phyloP scores from a whole-genome alignment of 2,329 filamentous ascomycete species.

The Zymoseptoria pseudotritici region DNA sequence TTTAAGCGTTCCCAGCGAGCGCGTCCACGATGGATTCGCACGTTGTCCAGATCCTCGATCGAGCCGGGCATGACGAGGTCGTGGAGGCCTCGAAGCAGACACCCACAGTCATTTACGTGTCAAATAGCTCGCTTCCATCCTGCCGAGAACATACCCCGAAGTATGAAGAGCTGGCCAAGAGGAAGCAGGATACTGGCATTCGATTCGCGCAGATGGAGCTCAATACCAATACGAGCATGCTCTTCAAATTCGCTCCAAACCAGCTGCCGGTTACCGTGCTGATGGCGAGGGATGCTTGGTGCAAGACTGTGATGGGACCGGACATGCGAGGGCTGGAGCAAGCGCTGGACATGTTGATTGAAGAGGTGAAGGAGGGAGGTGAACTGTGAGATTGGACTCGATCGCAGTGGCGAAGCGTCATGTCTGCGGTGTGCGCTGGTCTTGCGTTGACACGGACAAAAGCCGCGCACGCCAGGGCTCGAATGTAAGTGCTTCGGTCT shows the following conservation, averaged over 20 bases:
- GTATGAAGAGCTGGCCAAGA: slow-evolving; percentile 11
- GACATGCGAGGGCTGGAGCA: slow-evolving; percentile 7
- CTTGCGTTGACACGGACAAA: too few relatives aligned
- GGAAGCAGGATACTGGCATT: slow-evolving; percentile 3
- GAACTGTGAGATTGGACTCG: neutral
- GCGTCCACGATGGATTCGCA: neutral
- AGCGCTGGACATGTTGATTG: slow-evolving; percentile 6
- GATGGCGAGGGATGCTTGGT: slow-evolving; percentile 13
- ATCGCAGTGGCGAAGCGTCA: too few relatives aligned
- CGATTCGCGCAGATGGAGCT: slow-evolving; percentile 17
- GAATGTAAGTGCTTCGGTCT: neutral
- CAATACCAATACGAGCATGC: slow-evolving; percentile 9
- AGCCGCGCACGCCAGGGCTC: neutral
- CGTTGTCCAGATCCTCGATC: slow-evolving; percentile 11
- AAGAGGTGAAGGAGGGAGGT: neutral
- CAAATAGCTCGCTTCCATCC: slow-evolving; percentile 19
- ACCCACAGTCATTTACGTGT: slow-evolving; percentile 40
- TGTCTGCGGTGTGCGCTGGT: too few relatives aligned
- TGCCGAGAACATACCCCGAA: slow-evolving; percentile 15
- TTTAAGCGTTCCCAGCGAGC: neutral
- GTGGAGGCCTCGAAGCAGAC: slow-evolving; percentile 14
- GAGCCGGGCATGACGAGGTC: slow-evolving; percentile 14
- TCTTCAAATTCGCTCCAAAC: slow-evolving; percentile 20
- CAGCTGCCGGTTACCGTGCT: slow-evolving; percentile 18
- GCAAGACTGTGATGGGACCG: slow-evolving; percentile 15